Conservation (phyloP, 495 filamentous ascomycete species). For the Neurospora tetrasperma region DNA sequence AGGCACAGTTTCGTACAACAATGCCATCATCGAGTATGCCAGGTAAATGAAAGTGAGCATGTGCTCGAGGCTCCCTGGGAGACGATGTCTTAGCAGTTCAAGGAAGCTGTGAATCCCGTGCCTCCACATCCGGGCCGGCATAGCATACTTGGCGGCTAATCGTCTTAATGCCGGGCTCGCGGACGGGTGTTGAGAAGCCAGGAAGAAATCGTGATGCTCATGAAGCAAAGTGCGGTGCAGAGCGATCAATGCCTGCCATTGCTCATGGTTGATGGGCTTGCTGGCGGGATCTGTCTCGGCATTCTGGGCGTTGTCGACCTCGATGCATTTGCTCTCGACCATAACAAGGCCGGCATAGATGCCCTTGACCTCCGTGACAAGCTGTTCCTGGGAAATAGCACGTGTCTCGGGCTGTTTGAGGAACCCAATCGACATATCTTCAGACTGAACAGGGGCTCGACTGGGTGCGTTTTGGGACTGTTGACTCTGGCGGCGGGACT, state of each 20-base stretch:
- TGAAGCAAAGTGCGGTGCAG: constrained; percentile 60
- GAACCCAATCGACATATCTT: constrained; percentile 15
- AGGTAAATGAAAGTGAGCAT: constrained; percentile 77
- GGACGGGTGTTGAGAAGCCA: constrained; percentile 65
- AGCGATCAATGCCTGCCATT: constrained; percentile 66
- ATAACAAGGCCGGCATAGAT: constrained; percentile 71
- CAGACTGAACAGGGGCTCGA: neutral
- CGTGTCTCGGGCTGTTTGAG: constrained; percentile 52
- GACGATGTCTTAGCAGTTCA: constrained; percentile 56
- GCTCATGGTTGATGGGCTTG: constrained; percentile 42
- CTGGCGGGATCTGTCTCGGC: constrained; percentile 27
- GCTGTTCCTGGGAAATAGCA: constrained; percentile 64
- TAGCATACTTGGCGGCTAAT: constrained; percentile 59
- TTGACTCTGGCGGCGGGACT: constrained; percentile 5
- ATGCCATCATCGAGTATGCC: constrained; percentile 71
- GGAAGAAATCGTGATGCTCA: constrained; percentile 70
- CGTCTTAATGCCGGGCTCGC: constrained; percentile 48
- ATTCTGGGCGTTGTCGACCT: constrained; percentile 54
- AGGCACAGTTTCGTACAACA: constrained; percentile 66
- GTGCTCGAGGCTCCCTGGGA: constrained; percentile 62
- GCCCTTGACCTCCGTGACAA: constrained; percentile 57
- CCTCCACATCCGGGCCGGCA: constrained; percentile 75
- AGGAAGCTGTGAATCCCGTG: constrained; percentile 58
- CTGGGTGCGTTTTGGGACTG: neutral
- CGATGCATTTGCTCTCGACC: constrained; percentile 72